Conservation (phyloP, 257 asterid genomes). For the Solanum okadae region DNA sequence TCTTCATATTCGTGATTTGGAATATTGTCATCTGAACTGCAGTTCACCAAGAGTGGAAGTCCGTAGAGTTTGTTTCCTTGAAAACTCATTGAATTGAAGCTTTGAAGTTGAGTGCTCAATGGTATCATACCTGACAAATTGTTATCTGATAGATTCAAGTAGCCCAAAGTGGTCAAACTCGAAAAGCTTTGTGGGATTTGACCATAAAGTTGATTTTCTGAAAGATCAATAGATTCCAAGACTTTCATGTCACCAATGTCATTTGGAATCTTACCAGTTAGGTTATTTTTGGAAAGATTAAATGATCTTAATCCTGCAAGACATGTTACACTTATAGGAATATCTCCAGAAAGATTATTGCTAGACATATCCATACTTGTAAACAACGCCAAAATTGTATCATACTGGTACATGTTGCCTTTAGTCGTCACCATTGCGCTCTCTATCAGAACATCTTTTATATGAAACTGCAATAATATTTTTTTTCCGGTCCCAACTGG, state of each 20-base stretch:
- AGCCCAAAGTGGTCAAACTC: neutral
- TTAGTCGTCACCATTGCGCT: slow-evolving; percentile 16
- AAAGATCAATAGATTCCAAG: slow-evolving; percentile 2
- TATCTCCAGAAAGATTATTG: slow-evolving; percentile 15
- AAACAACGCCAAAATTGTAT: slow-evolving; percentile 4
- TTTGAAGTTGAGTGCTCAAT: slow-evolving; percentile 6
- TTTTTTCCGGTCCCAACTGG: no score
- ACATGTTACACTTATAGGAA: slow-evolving; percentile 15
- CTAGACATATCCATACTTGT: slow-evolving; percentile 13
- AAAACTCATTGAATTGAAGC: neutral
- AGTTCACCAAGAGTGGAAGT: neutral
- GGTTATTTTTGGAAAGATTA: slow-evolving; percentile 18
- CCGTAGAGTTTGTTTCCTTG: neutral
- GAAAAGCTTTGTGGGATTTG: neutral
- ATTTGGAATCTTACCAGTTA: slow-evolving; percentile 20
- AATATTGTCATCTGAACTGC: neutral
- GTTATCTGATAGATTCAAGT: slow-evolving; percentile 6
- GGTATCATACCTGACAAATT: slow-evolving; percentile 7
- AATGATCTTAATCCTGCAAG: slow-evolving; percentile 13
- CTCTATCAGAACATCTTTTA: no score
- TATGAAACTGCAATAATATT: no score
- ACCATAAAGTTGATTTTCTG: slow-evolving; percentile 1
- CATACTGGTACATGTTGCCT: neutral
- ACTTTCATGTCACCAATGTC: slow-evolving; percentile 5
- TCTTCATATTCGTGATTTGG: neutral